phyloP scores from a whole-genome alignment of 2,329 filamentous ascomycete species.

The Thermothelomyces thermophilus region DNA sequence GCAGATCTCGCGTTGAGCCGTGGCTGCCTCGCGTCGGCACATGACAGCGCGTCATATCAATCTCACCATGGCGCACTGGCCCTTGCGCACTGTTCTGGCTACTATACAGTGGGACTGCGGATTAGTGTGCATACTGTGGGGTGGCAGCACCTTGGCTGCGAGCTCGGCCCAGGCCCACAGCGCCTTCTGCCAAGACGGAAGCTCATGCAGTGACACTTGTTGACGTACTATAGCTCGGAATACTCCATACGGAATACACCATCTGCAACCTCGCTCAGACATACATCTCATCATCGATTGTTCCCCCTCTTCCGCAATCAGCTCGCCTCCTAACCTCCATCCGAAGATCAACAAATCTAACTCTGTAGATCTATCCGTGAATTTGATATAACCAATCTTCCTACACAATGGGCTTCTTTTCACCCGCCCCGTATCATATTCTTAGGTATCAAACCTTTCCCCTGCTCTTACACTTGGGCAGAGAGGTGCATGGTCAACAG shows the following conservation, averaged over 20 bases:
- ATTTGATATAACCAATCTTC: not conserved
- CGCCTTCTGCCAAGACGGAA: not conserved
- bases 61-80: not conserved
- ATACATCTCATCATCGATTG: too few relatives aligned
- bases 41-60: constrained; percentile 21
- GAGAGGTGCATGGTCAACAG: not conserved
- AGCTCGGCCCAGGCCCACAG: not conserved
- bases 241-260: too few relatives aligned
- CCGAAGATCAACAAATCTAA: too few relatives aligned
- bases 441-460: constrained; percentile 35
- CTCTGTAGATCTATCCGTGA: too few relatives aligned
- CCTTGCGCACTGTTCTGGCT: too few relatives aligned
- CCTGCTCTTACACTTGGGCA: not conserved
- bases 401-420: constrained; percentile 49
- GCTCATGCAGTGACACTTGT: not conserved
- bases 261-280: too few relatives aligned
- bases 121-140: too few relatives aligned
- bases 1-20: constrained; percentile 8
- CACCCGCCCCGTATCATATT: constrained; percentile 68
- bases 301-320: too few relatives aligned
- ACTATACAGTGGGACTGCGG: too few relatives aligned
- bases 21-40: constrained; percentile 23
- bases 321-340: too few relatives aligned
- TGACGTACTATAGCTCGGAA: too few relatives aligned
- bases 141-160: not conserved